Base-by-base conservation (phyloP, 2,329 filamentous ascomycete genomes). In the Bipolaris victoriae region DNA sequence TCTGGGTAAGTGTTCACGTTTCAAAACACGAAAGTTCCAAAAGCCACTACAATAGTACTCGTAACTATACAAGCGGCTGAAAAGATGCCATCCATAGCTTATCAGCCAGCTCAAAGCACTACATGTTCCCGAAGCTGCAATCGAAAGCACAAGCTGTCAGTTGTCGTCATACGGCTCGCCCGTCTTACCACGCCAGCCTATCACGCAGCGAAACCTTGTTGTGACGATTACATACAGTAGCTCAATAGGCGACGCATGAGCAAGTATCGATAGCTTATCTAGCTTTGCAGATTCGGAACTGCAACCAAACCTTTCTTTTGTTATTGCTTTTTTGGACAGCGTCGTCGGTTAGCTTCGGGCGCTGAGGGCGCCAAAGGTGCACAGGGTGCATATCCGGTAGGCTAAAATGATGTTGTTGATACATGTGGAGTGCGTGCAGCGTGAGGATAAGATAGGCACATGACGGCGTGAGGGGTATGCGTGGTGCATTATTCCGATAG, bases 171-270 rank as follows among this genome's bases (percentile, higher is more conserved):
- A 33, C n/a, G 1, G 5, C 37, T 64, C 26, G 3, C 22, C 60
- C 55, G 63, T 66, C 66, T 31, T 5, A 31, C 20, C 20, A 20
- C 2, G 20, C 29, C 26, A 29, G 68, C 60, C 62, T 63, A 67
- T 63, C 58, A 24, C n/a, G 43, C n/a, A 53, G 50, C 48, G 36
- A 29, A 55, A 22, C 24, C 50, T 10, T 61, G 41, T 46, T 52
- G 44, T 61, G 56, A 62, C 63, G 52, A 41, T 36, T 39, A 48
- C 48, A 49, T 60, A 47, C 50, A 40, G 26, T 47, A 33, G 49
- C 56, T 53, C 49, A 50, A 53, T 40, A 29, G 3, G 26, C 20
- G 20, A 29, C 37, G 52, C 33, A 31, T 22, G 41, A 50, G 40
- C 24, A 29, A 13, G 4, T 24, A 7, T 13, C 26, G 50, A 50